phyloP scores from a whole-genome alignment of 2,329 filamentous ascomycete genomes.

The Aureobasidium sp. region DNA sequence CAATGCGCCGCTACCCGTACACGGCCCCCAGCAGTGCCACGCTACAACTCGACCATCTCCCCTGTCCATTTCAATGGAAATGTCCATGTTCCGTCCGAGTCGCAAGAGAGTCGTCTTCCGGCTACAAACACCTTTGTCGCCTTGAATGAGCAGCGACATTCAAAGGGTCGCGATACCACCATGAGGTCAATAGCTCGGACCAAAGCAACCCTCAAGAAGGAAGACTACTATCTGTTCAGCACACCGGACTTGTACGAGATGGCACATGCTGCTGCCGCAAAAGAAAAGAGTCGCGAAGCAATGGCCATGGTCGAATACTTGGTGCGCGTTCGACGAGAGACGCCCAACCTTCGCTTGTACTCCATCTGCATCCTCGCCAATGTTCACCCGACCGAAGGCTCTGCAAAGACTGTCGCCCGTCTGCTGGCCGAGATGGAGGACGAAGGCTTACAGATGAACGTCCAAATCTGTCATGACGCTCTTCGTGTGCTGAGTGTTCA shows the following conservation, averaged over 20 bases:
- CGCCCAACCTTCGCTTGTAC: conserved; percentile 57
- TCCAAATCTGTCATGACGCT: conserved; percentile 62
- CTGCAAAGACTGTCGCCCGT: conserved; percentile 53
- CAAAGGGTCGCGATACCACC: conserved; percentile 8
- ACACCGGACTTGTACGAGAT: conserved; percentile 41
- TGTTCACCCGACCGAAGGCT: conserved; percentile 56
- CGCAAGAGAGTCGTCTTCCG: not conserved
- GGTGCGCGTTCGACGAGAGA: conserved; percentile 48
- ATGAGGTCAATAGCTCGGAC: conserved; percentile 1
- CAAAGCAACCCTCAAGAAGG: not conserved
- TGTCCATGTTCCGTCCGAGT: not conserved
- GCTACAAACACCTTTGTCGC: not conserved
- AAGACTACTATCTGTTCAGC: conserved; percentile 14
- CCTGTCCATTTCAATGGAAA: not conserved
- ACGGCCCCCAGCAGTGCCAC: not conserved
- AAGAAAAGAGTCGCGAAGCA: conserved; percentile 35
- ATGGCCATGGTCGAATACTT: conserved; percentile 51
- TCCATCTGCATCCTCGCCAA: conserved; percentile 70
- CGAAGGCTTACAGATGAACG: conserved; percentile 56
- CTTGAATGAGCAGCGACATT: not conserved
- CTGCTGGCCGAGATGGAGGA: conserved; percentile 68
- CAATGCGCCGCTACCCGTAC: conserved; percentile 9
- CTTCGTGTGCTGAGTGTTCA: conserved; percentile 73
- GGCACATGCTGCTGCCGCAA: conserved; percentile 37
- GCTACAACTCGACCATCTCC: conserved; percentile 19